Conservation (phyloP, 768 basidiomycete species). For the Boletellus emodensis region DNA sequence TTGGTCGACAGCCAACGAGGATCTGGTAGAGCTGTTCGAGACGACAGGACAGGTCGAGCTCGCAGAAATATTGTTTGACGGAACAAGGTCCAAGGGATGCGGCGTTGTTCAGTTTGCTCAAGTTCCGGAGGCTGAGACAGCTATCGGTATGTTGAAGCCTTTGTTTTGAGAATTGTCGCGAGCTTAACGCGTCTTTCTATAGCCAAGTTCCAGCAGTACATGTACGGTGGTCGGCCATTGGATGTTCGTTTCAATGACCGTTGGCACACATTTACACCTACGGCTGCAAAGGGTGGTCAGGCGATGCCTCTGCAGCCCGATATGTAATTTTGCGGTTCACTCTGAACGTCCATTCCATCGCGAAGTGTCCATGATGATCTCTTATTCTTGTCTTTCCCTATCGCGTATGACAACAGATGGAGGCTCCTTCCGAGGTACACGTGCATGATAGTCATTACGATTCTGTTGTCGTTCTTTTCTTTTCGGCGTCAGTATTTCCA, state of each 20-base stretch:
- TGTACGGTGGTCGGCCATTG: constrained; percentile 87
- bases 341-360: background rate
- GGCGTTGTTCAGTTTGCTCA: constrained; percentile 95
- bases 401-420: background rate
- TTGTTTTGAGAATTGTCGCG: background rate
- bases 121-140: constrained; percentile 86
- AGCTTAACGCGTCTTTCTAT: background rate
- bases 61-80: constrained; percentile 93
- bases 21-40: constrained; percentile 96
- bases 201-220: constrained; percentile 94
- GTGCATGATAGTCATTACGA: background rate
- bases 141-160: constrained; percentile 58
- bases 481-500: constrained; percentile 2
- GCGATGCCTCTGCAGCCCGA: constrained; percentile 65
- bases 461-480: background rate
- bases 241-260: constrained; percentile 95
- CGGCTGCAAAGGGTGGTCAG: constrained; percentile 85
- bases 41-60: constrained; percentile 94
- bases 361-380: background rate
- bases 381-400: background rate
- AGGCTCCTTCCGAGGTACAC: background rate
- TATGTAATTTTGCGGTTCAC: constrained; percentile 11
- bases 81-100: constrained; percentile 87
- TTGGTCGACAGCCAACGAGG: constrained; percentile 99
- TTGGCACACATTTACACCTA: constrained; percentile 90